phyloP scores from a whole-genome alignment of 2,329 filamentous ascomycete species.

The Ophiocordyceps robertsii region DNA sequence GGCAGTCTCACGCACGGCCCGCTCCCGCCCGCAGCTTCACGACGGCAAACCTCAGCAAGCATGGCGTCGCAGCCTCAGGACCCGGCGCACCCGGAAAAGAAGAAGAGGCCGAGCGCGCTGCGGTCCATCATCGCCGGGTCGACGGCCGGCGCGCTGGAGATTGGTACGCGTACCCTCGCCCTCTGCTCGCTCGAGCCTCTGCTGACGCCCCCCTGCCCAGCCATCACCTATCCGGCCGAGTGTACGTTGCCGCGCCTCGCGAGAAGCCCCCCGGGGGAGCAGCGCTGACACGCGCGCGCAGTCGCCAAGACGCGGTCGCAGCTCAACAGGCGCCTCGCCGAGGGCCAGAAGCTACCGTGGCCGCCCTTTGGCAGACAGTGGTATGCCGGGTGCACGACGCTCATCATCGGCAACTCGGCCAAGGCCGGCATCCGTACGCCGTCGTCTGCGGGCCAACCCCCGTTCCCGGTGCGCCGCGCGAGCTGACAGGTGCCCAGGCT shows the following conservation, averaged over 20 bases:
- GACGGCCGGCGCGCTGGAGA: conserved; percentile 89
- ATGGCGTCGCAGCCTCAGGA: conserved; percentile 17
- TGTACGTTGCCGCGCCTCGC: conserved; percentile 39
- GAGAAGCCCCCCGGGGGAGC: no score
- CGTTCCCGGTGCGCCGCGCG: not conserved
- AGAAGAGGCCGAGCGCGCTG: conserved; percentile 57
- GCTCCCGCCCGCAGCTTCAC: no score
- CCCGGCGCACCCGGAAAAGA: conserved; percentile 13
- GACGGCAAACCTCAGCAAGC: not conserved
- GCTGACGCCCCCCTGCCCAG: conserved; percentile 18
- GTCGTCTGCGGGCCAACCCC: no score
- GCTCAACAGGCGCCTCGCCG: conserved; percentile 71
- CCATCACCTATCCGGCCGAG: conserved; percentile 90
- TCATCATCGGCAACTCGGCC: conserved; percentile 91
- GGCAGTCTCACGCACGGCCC: no score
- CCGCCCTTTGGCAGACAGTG: conserved; percentile 87
- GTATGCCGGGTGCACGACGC: conserved; percentile 95
- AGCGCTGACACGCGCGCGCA: conserved; percentile 17
- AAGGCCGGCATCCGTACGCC: conserved; percentile 85
- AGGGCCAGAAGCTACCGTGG: conserved; percentile 82
- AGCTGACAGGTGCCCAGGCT: conserved; percentile 25
- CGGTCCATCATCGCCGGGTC: conserved; percentile 87
- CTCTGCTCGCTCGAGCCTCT: conserved; percentile 6
- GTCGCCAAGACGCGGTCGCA: conserved; percentile 93
- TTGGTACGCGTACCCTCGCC: conserved; percentile 40